phyloP scores from a whole-genome alignment of 345 rosid species.

The Linum tenue region DNA sequence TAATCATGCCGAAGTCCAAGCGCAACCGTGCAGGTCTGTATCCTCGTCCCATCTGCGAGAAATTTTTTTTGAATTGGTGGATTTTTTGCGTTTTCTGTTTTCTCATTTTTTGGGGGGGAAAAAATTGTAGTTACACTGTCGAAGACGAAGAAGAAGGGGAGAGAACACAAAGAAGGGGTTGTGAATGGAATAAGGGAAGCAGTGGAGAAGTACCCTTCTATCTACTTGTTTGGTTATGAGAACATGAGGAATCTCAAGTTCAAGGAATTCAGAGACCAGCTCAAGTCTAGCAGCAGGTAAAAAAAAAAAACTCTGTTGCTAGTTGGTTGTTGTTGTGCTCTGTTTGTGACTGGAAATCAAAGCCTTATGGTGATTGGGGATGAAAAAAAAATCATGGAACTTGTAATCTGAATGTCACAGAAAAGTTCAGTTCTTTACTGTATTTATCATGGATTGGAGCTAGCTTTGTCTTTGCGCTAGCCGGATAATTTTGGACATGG shows the following conservation, averaged over 20 bases:
- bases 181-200: slow-evolving; percentile 67
- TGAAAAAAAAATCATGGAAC: no score
- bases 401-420: no score
- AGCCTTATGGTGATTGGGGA: no score
- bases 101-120: neutral
- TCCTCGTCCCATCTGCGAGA: neutral
- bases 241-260: slow-evolving; percentile 95
- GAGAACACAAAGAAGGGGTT: slow-evolving; percentile 67
- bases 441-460: no score
- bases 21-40: slow-evolving; percentile 59
- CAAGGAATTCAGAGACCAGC: slow-evolving; percentile 87
- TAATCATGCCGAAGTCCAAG: slow-evolving; percentile 86
- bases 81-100: neutral
- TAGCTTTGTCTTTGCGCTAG: no score
- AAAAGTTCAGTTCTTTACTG: no score
- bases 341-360: neutral
- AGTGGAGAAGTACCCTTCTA: slow-evolving; percentile 43
- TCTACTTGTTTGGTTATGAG: slow-evolving; percentile 77
- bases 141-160: slow-evolving; percentile 95
- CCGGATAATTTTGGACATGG: no score
- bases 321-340: neutral
- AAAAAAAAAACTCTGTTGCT: neutral
- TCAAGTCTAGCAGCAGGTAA: slow-evolving; percentile 66
- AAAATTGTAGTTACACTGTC: slow-evolving; percentile 64
- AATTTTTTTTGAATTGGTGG: no score